Conservation (phyloP, 352 stramenopile species). For the Phytophthora rubi region DNA sequence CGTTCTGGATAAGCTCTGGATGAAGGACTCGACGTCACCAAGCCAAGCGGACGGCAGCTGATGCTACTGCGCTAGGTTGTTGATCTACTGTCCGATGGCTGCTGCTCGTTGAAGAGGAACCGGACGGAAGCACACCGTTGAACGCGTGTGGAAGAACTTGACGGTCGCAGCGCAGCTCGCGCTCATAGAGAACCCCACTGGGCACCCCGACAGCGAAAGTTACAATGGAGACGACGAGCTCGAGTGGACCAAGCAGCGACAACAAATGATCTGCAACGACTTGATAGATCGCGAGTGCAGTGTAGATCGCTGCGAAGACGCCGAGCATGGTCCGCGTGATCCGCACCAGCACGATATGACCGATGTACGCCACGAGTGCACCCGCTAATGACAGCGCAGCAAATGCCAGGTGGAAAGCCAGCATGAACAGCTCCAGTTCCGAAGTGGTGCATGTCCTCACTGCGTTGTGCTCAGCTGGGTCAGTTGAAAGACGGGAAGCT, state of each 20-base stretch:
- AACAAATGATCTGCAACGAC: not conserved
- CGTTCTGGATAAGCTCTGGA: not conserved
- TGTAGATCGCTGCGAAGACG: slow-evolving; percentile 4
- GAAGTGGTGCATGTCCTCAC: slow-evolving; percentile 1
- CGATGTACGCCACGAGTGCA: slow-evolving; percentile 5
- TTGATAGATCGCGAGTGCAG: not conserved
- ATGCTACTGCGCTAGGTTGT: not conserved
- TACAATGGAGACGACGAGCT: slow-evolving; percentile 5
- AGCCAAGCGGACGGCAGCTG: not conserved
- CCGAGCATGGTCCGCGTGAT: not conserved
- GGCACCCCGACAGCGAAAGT: slow-evolving; percentile 6
- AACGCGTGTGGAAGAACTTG: slow-evolving; percentile 11
- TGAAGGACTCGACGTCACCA: not conserved
- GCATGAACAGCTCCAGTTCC: slow-evolving; percentile 2
- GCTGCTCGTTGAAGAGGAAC: not conserved
- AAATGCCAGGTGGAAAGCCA: slow-evolving; percentile 18
- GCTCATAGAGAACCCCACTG: slow-evolving; percentile 8
- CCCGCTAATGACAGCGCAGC: not conserved
- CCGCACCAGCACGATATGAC: slow-evolving; percentile 10
- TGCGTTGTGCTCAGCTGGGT: not conserved
- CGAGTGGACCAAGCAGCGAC: not conserved
- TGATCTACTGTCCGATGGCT: not conserved
- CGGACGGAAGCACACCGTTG: slow-evolving; percentile 8
- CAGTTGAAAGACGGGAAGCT: not conserved
- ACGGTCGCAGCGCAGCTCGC: slow-evolving; percentile 11